Evolutionary conservation across 1,284 basidiomycete species (phyloP).

Genomic region (Coniophora puteana): DNA sequence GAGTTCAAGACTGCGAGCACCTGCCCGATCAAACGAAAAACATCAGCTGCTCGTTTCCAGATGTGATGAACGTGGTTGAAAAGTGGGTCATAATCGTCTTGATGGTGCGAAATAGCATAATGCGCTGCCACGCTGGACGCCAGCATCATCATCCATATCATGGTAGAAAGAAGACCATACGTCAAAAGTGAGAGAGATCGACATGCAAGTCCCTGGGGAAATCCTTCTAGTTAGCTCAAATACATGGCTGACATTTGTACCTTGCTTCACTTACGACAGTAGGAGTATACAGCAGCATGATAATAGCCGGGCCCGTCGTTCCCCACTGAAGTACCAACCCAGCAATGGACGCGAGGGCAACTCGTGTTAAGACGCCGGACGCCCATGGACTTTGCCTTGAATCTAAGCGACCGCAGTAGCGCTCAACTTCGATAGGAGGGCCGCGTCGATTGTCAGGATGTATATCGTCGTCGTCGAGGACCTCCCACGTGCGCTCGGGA

Average conservation of each 20-base stretch:
- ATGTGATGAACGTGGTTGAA: not conserved
- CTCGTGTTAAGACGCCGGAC: constrained; percentile 15
- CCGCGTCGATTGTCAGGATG: constrained; percentile 13
- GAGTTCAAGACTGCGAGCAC: constrained; percentile 27
- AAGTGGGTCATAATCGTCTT: not conserved
- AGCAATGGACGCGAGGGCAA: constrained; percentile 17
- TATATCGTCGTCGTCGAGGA: not conserved
- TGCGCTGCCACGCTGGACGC: constrained; percentile 7
- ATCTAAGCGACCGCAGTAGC: constrained; percentile 4
- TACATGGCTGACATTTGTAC: not conserved
- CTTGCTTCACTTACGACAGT: constrained; percentile 8
- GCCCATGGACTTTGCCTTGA: constrained; percentile 11
- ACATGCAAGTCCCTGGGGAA: constrained; percentile 17
- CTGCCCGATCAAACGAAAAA: constrained; percentile 29
- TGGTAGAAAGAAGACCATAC: constrained; percentile 19
- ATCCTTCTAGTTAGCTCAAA: not conserved
- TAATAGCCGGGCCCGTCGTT: constrained; percentile 18
- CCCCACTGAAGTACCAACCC: constrained; percentile 23
- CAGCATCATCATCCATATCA: constrained; percentile 13
- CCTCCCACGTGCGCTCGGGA: constrained; percentile 4
- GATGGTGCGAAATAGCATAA: constrained; percentile 1
- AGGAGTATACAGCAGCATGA: constrained; percentile 17
- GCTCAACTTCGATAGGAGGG: constrained; percentile 6
- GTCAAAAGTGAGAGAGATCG: constrained; percentile 20
- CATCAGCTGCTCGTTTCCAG: constrained; percentile 15